Evolutionary conservation across 2,329 filamentous ascomycete species (phyloP).

Genomic region (Colletotrichum sojae): DNA sequence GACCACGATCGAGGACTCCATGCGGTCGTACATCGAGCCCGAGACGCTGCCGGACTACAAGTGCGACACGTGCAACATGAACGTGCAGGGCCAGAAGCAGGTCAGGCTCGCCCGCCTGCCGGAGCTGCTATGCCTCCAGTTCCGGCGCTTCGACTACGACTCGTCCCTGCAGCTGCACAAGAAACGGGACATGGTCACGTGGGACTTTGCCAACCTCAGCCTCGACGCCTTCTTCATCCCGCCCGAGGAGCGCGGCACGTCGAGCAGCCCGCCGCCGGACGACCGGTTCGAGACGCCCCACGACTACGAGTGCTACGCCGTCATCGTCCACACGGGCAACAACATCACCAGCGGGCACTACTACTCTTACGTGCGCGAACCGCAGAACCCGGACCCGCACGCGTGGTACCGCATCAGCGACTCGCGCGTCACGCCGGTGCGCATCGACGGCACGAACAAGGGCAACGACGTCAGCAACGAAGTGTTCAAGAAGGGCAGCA

Average conservation of each 20-base stretch:
- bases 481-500: conserved; percentile 55
- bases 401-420: conserved; percentile 68
- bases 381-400: conserved; percentile 58
- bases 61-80: conserved; percentile 81
- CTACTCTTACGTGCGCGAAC: conserved; percentile 76
- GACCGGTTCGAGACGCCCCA: conserved; percentile 69
- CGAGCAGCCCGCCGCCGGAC: conserved; percentile 44
- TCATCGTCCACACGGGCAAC: conserved; percentile 82
- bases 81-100: conserved; percentile 77
- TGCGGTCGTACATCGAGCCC: conserved; percentile 77
- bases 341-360: conserved; percentile 85
- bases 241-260: conserved; percentile 52
- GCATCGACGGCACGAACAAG: conserved; percentile 54
- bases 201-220: conserved; percentile 80
- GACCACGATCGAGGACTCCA: conserved; percentile 70
- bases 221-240: conserved; percentile 61
- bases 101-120: conserved; percentile 84
- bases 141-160: conserved; percentile 71
- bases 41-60: conserved; percentile 78
- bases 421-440: conserved; percentile 55
- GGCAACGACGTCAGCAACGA: conserved; percentile 53
- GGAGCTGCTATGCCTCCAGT: conserved; percentile 81
- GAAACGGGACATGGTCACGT: conserved; percentile 81
- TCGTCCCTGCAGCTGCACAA: conserved; percentile 52
- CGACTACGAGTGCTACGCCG: conserved; percentile 87